A percentile compares a stretch with the other conserved stretches of the same genome.
phyloP scores from a whole-genome alignment of 139 green algal genomes.

The Coelastrella sp. region DNA sequence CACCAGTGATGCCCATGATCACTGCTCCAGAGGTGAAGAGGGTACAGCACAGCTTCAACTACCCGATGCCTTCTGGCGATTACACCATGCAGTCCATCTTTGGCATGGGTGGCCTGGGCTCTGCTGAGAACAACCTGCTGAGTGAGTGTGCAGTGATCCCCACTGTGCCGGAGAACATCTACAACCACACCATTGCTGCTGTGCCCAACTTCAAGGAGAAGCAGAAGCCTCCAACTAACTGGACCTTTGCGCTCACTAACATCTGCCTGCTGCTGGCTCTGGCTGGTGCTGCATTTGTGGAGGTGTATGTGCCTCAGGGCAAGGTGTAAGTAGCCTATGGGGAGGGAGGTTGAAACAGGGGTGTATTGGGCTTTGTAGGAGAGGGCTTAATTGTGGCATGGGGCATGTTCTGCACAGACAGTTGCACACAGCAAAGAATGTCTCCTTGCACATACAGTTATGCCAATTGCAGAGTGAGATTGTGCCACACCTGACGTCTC shows the following conservation, averaged over 20 bases:
- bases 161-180: background rate
- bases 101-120: background rate
- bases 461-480: too few relatives aligned
- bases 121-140: background rate
- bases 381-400: too few relatives aligned
- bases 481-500: too few relatives aligned
- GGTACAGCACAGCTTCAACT: background rate
- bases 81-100: background rate
- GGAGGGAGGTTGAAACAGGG: too few relatives aligned
- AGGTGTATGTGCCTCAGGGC: slow-evolving; percentile 4
- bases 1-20: background rate
- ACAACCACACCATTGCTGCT: slow-evolving; percentile 26
- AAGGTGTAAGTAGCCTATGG: too few relatives aligned
- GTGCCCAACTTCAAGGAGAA: slow-evolving; percentile 14
- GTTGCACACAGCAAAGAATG: too few relatives aligned
- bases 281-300: background rate
- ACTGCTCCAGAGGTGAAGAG: background rate
- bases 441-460: too few relatives aligned
- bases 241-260: background rate
- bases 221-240: background rate
- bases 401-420: too few relatives aligned
- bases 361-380: too few relatives aligned
- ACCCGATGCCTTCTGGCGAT: background rate
- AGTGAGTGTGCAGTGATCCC: background rate
- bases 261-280: background rate